Base-by-base conservation (phyloP, 257 asterid genomes). In the Lycium ferocissimum region DNA sequence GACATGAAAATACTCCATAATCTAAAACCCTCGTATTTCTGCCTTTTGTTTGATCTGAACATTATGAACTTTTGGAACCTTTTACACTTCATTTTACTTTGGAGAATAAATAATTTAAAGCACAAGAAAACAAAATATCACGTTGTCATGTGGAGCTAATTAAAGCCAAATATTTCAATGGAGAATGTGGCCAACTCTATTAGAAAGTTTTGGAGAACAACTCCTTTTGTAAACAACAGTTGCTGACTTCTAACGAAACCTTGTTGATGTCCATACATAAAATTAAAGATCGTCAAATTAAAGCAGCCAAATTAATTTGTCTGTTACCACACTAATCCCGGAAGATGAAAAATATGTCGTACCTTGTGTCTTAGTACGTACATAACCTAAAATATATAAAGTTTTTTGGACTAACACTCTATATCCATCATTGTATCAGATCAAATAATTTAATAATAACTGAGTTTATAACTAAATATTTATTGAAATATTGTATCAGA, bases 161-260 rank as follows among this genome's bases (percentile, higher is more conserved):
- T 71, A 71, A 71, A 40, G 12, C 56, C 56, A 18, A 71, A 17
- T 2, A 14, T 47, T 7, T 76, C 9, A 66, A 18, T 62, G 76
- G 61, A 63, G 61, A 63, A 82, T 66, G 62, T 82, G 75, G 61
- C 84, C 58, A 62, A 82, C 84, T 63, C 72, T 17, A 40, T 62
- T 76, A 26, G 20, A 38, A 59, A n/a, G 80, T 51, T 37, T 54
- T 33, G 63, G 54, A 83, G 63, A 70, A 83, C 66, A 49, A 83
- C 63, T 67, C 67, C 67, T 83, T 43, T 38, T 14, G 79, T 12
- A 59, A 9, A n/a, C 22, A 80, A 59, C 3, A 58, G 17, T 56
- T 37, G 71, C 47, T 26, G 0, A 51, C 69, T 51, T 56, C 45
- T 53, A 83, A 43, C 80, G 8, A 51, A 83, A 83, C 85, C 85